phyloP scores from a whole-genome alignment of 805 yeast genomes.

The Candida glaebosa region DNA sequence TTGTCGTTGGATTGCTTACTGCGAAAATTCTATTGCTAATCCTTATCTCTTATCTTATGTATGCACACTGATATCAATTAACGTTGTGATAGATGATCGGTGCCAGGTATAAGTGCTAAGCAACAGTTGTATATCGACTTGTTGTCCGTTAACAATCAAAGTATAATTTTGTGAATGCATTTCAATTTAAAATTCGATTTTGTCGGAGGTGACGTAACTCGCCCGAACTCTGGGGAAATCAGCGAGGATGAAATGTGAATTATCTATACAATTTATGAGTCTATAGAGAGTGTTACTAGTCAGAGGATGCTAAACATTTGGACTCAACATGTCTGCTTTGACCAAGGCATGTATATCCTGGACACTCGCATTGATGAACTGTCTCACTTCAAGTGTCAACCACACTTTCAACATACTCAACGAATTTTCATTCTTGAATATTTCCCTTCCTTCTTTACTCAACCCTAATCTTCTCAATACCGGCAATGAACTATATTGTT shows the following conservation, averaged over 20 bases:
- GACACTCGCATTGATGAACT: slow-evolving; percentile 76
- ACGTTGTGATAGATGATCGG: neutral
- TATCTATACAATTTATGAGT: neutral
- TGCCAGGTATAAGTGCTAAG: no score
- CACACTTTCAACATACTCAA: slow-evolving; percentile 85
- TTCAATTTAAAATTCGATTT: no score
- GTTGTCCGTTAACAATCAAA: no score
- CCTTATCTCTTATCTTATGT: neutral
- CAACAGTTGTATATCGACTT: no score
- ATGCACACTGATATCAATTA: neutral
- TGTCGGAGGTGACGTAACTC: neutral
- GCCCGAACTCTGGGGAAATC: slow-evolving; percentile 2
- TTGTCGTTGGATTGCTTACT: neutral
- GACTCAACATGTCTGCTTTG: slow-evolving; percentile 45
- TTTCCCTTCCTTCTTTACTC: slow-evolving; percentile 58
- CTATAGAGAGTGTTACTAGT: no score
- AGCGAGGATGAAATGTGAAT: no score
- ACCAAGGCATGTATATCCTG: slow-evolving; percentile 55
- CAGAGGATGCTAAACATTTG: slow-evolving; percentile 26
- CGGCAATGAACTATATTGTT: slow-evolving; percentile 64
- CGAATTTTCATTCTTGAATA: slow-evolving; percentile 55
- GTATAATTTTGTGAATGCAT: no score
- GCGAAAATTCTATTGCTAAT: neutral
- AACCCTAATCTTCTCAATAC: slow-evolving; percentile 78
- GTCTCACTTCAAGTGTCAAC: slow-evolving; percentile 86